Base-by-base conservation (phyloP, 177 flowering plant species). In the Vitis hybrid region DNA sequence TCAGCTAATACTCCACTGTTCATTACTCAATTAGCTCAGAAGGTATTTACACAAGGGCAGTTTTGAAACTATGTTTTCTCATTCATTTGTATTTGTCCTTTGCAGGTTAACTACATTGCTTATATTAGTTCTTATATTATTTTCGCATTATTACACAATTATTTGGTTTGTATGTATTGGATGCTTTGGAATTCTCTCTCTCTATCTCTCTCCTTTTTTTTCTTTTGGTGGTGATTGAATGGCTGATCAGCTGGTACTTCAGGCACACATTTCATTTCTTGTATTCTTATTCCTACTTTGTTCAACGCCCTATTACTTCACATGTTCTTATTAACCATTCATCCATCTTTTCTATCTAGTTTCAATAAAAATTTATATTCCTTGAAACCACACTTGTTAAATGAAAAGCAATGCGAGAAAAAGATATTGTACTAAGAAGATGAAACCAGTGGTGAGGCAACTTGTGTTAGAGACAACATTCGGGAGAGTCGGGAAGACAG, bases 51-150 rank as follows among this genome's bases (percentile, higher is more conserved):
- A 50, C 51, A 34, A 51, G 69, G 70, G 66, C 54, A 66, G 65
- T 34, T 66, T 52, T 52, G 60, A 72, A 54, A 52, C 58, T 65
- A 11, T 3, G 11, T 26, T 7, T 26, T 7, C 17, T 14, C 17
- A 15, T 55, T 17, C 26, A 60, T 75, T 39, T 12, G 64, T 49
- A 0, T 11, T 61, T 50, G 45, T 17, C 58, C 62, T 62, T 71
- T 66, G 75, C 71, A 67, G 64, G 55, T 62, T 75, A 51, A 51
- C 15, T 69, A 64, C 69, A 75, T 75, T 75, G 59, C 71, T 39
- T 70, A 58, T 66, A 55, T 55, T 11, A 57, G 30, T 57, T 18
- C 23, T 1, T 18, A 6, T 19, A 26, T 57, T 57, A 30, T 30
- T 30, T 30, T 30, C 32, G 32, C 32, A 30, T 30, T 30, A 30